Evolutionary conservation across 139 green algal genomes (phyloP).

Genomic region (Coelastrella sp.): DNA sequence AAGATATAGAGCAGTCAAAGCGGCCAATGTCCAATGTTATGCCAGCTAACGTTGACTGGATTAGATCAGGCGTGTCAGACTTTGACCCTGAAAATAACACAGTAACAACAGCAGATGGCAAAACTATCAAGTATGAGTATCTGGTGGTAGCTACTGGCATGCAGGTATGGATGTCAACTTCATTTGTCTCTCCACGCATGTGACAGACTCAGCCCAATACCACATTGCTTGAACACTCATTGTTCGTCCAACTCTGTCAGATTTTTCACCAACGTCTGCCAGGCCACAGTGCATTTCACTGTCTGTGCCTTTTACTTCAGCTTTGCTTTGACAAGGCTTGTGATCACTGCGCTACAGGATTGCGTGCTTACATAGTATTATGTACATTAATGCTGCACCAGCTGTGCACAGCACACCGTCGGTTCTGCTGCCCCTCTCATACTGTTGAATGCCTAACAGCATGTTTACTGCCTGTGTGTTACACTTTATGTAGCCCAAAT

Average conservation of each 20-base stretch:
- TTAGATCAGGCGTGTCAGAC: background rate
- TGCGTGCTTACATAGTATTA: no score
- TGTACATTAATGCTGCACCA: no score
- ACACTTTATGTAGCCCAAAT: background rate
- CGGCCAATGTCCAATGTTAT: background rate
- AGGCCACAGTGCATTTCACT: background rate
- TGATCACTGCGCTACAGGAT: no score
- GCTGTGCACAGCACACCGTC: background rate
- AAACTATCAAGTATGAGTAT: slow-evolving; percentile 23
- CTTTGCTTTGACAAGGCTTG: no score
- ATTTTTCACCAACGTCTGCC: background rate
- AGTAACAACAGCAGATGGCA: background rate
- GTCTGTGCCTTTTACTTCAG: no score
- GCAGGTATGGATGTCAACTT: no score
- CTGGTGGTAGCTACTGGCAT: slow-evolving; percentile 39
- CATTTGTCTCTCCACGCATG: background rate
- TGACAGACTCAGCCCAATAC: no score
- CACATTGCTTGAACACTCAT: no score
- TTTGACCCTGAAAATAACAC: background rate
- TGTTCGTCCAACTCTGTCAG: background rate
- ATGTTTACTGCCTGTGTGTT: background rate
- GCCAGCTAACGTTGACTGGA: slow-evolving; percentile 9
- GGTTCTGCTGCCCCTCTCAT: background rate
- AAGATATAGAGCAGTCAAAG: background rate
- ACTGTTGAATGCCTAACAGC: background rate